phyloP scores from a whole-genome alignment of 768 basidiomycete genomes.

The Psilocybe sp. region DNA sequence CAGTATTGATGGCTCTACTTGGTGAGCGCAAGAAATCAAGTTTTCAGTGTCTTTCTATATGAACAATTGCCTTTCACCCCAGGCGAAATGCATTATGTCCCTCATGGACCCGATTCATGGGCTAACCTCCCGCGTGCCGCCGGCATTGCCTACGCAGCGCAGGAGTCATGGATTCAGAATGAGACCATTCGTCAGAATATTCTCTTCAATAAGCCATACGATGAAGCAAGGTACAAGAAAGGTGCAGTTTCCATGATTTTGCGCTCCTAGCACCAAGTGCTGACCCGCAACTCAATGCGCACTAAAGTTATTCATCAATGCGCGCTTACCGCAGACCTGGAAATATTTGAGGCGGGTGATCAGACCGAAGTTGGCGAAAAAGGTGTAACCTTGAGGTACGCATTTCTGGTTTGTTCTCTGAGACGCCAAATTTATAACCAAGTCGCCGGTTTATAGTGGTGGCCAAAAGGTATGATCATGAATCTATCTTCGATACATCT shows the following conservation, averaged over 20 bases:
- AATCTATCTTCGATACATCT: too few relatives aligned
- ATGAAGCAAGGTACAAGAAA: slow-evolving; percentile 74
- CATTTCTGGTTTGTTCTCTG: background rate
- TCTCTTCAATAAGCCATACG: slow-evolving; percentile 70
- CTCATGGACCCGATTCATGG: slow-evolving; percentile 50
- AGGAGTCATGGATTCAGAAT: slow-evolving; percentile 82
- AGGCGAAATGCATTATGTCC: slow-evolving; percentile 62
- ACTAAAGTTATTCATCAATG: slow-evolving; percentile 59
- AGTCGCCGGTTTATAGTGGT: too few relatives aligned
- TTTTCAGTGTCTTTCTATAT: too few relatives aligned
- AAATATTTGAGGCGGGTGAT: slow-evolving; percentile 66
- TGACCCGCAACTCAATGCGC: slow-evolving; percentile 42
- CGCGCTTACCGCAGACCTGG: slow-evolving; percentile 68
- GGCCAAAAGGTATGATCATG: slow-evolving; percentile 26
- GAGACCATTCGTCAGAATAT: slow-evolving; percentile 79
- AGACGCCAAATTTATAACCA: too few relatives aligned
- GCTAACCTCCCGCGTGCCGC: slow-evolving; percentile 61
- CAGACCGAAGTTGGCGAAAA: slow-evolving; percentile 71
- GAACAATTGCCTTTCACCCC: too few relatives aligned
- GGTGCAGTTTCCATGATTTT: slow-evolving; percentile 8
- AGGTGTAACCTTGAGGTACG: slow-evolving; percentile 48
- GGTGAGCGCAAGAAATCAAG: too few relatives aligned
- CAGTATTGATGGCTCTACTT: slow-evolving; percentile 61
- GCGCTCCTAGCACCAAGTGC: too few relatives aligned
- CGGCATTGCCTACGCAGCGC: slow-evolving; percentile 75